Conservation (phyloP, 805 yeast genomes). For the Candida montana region DNA sequence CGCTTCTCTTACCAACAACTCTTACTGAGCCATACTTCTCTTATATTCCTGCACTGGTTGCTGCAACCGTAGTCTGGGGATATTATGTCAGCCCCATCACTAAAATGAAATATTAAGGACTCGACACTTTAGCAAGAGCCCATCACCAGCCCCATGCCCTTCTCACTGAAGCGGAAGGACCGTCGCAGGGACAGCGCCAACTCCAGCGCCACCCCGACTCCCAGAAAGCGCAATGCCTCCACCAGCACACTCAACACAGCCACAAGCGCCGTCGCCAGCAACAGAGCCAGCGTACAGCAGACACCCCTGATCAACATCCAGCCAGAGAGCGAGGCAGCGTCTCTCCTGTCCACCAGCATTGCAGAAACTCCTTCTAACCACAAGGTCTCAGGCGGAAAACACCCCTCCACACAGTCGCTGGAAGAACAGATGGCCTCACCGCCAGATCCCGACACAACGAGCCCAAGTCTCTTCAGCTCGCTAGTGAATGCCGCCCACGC, state of each 20-base stretch:
- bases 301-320: neutral
- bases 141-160: neutral
- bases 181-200: neutral
- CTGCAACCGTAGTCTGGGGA: too few species aligned
- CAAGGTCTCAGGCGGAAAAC: neutral
- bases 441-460: conserved; percentile 15
- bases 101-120: too few species aligned
- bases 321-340: too few species aligned
- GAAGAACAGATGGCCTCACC: conserved; percentile 15
- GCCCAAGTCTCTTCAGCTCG: conserved; percentile 37
- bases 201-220: neutral
- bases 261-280: neutral
- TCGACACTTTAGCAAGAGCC: neutral
- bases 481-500: conserved; percentile 36
- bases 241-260: neutral
- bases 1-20: too few species aligned
- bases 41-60: too few species aligned
- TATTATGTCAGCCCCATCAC: too few species aligned
- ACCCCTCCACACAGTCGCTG: neutral
- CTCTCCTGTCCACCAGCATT: too few species aligned
- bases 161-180: neutral
- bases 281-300: neutral
- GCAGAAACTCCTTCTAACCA: too few species aligned
- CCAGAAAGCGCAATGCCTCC: neutral
- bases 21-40: too few species aligned